Evolutionary conservation across 2,329 filamentous ascomycete genomes (phyloP).

Genomic region (Emericellopsis atlantica): DNA sequence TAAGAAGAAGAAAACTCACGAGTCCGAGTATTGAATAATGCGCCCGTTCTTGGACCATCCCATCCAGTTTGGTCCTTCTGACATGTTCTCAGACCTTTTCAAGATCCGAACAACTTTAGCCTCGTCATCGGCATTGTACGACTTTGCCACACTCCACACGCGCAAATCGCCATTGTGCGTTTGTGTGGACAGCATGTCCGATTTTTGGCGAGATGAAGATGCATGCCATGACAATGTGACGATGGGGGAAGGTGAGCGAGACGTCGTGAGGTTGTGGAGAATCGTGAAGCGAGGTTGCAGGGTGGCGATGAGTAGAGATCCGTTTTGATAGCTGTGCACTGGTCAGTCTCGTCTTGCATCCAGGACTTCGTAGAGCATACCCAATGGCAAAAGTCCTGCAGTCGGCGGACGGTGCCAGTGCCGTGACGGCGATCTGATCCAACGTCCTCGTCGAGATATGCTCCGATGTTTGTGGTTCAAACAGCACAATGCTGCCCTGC

Average conservation of each 20-base stretch:
- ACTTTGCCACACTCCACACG: conserved; percentile 94
- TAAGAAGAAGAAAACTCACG: conserved; percentile 42
- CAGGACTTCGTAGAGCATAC: conserved; percentile 32
- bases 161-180: conserved; percentile 83
- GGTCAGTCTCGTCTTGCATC: conserved; percentile 3
- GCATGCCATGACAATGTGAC: conserved; percentile 88
- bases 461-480: conserved; percentile 86
- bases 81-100: conserved; percentile 62
- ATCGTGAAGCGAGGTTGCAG: conserved; percentile 90
- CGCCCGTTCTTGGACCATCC: conserved; percentile 97
- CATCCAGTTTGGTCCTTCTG: conserved; percentile 82
- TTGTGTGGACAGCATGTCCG: conserved; percentile 93
- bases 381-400: conserved; percentile 94
- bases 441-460: conserved; percentile 86
- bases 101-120: conserved; percentile 84
- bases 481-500: conserved; percentile 86
- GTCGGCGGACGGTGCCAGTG: conserved; percentile 77
- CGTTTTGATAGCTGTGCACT: conserved; percentile 70
- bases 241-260: conserved; percentile 73
- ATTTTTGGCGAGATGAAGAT: conserved; percentile 89
- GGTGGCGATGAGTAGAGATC: conserved; percentile 80
- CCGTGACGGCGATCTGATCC: conserved; percentile 85
- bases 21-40: conserved; percentile 83
- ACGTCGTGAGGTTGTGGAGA: conserved; percentile 80
- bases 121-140: conserved; percentile 54